A percentile compares a stretch with the other conserved stretches of the same genome.
These are phyloP conservation scores for Cyathus striatus DNA, from an alignment of 768 basidiomycete genomes.

Conservation along the genomic window DNA sequence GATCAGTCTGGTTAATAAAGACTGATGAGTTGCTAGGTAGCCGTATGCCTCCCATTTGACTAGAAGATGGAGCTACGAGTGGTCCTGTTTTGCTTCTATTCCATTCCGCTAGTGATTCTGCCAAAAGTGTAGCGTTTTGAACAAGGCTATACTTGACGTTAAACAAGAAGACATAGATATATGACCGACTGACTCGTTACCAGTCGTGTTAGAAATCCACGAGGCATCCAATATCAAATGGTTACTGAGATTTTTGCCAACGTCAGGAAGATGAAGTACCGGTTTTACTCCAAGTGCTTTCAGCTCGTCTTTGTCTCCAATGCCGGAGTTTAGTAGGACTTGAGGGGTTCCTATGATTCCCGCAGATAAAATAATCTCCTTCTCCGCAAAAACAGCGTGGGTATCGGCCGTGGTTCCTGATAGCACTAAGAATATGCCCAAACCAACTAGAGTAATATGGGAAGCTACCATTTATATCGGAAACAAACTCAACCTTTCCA, in stretches of 20 bases:
- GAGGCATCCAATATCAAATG: no score
- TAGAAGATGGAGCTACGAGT: not conserved
- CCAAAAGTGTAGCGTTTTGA: not conserved
- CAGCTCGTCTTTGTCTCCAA: constrained; percentile 15
- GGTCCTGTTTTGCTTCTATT: constrained; percentile 7
- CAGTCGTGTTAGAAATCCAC: no score
- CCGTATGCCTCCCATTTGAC: constrained; percentile 1
- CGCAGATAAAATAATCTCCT: constrained; percentile 43
- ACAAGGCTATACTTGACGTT: no score
- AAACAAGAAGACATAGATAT: no score
- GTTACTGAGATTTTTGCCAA: constrained; percentile 17
- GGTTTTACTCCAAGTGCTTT: constrained; percentile 9
- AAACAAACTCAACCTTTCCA: no score
- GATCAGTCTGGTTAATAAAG: constrained; percentile 3
- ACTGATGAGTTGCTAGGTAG: constrained; percentile 3
- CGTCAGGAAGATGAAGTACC: constrained; percentile 13
- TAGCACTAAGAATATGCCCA: not conserved
- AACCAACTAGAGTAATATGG: no score
- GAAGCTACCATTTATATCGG: no score
- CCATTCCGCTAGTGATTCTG: constrained; percentile 7
- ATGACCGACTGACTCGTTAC: no score
- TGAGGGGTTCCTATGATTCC: constrained; percentile 17
- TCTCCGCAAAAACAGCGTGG: constrained; percentile 26
- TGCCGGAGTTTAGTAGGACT: constrained; percentile 17
- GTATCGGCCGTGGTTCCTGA: no score